Evolutionary conservation across 305 asterid species (phyloP).

Genomic region (Solanum hybrid): DNA sequence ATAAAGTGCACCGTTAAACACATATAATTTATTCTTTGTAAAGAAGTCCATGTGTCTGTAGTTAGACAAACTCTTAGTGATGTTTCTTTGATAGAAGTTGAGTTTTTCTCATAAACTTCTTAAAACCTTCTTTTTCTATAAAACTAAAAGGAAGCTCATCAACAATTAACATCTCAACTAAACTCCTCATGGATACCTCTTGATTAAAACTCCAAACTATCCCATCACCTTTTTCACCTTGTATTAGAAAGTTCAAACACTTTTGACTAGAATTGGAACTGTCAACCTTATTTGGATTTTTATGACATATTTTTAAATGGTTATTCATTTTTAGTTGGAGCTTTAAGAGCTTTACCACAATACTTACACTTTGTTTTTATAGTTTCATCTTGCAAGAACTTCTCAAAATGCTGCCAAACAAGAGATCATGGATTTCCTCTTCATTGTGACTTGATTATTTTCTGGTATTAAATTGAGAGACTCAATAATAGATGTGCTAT

Average conservation of each 20-base stretch:
- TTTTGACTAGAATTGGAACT: background rate
- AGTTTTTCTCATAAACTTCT: background rate
- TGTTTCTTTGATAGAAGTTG: background rate
- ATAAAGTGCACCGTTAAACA: background rate
- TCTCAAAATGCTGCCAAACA: background rate
- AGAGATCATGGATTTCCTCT: background rate
- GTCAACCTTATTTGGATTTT: background rate
- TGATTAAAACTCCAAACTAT: background rate
- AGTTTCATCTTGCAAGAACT: background rate
- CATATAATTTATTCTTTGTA: background rate
- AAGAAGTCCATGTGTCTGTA: background rate
- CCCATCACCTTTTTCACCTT: background rate
- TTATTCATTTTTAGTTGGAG: background rate
- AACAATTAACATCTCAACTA: background rate
- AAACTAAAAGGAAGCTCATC: background rate
- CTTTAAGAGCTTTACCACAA: background rate
- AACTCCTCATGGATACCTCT: background rate
- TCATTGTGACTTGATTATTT: background rate
- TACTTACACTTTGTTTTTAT: background rate
- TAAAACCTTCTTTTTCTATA: background rate
- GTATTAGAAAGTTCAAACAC: background rate
- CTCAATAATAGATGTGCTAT: background rate
- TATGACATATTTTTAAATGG: background rate
- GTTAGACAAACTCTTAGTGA: background rate
- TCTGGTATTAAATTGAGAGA: background rate